A percentile compares a stretch with the other conserved stretches of the same genome.
Evolutionary conservation across 768 basidiomycete genomes (phyloP).

Genomic region (Coprinellus micaceus): DNA sequence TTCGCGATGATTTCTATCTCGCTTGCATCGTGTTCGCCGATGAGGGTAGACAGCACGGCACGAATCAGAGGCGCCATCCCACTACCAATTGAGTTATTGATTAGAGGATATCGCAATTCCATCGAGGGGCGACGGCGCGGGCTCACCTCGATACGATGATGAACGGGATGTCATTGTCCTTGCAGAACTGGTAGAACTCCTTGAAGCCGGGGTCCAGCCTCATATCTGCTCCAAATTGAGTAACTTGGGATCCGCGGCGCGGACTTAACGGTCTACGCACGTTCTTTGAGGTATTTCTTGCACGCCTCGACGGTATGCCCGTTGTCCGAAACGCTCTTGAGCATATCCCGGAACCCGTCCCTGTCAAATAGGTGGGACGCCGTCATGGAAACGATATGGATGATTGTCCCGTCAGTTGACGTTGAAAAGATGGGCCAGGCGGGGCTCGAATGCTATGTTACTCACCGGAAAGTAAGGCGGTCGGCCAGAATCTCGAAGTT

Average conservation of each 20-base stretch:
- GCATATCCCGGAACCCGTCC: conserved; percentile 86
- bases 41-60: conserved; percentile 78
- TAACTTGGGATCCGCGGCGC: not conserved
- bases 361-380: conserved; percentile 37
- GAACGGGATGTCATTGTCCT: conserved; percentile 74
- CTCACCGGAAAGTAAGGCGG: conserved; percentile 64
- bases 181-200: conserved; percentile 83
- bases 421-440: not conserved
- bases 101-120: not conserved
- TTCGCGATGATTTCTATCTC: conserved; percentile 94
- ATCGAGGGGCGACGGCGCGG: no score
- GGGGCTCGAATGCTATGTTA: conserved; percentile 9
- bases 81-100: conserved; percentile 33
- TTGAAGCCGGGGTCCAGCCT: conserved; percentile 86
- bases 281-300: conserved; percentile 66
- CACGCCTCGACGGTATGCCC: conserved; percentile 85
- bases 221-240: conserved; percentile 55
- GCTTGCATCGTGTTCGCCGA: conserved; percentile 67
- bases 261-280: conserved; percentile 33
- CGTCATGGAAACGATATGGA: not conserved
- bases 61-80: conserved; percentile 95
- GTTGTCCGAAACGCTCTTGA: conserved; percentile 70
- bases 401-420: not conserved
- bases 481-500: conserved; percentile 73
- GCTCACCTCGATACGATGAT: conserved; percentile 87